Base-by-base conservation (phyloP, 352 stramenopile genomes). In the Phytophthora constricta region DNA sequence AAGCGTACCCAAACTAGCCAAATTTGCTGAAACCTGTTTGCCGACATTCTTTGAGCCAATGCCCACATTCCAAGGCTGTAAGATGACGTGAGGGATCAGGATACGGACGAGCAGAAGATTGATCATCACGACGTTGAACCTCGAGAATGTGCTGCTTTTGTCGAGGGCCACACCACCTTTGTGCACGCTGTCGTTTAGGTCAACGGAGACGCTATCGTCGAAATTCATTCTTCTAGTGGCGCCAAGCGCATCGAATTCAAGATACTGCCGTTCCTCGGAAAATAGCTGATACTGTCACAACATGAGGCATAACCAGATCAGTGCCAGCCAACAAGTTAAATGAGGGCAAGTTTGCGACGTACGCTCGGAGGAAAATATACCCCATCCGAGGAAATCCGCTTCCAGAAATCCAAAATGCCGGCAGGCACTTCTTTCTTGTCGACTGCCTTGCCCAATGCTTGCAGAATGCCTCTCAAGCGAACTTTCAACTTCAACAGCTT, bases 31-130 rank as follows among this genome's bases (percentile, higher is more conserved):
- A 22, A 59, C 58, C 23, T 65, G 53, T 22, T 72, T 79, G 20
- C 51, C 68, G 48, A 78, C 48, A 25, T 50, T 65, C 7, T 57
- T 54, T 16, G 58, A 25, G 13, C 79, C 68, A 33, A 91, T 76
- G 7, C 76, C 81, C 0, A 74, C 65, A 31, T 72, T 71, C 72
- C 78, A 87, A 17, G 83, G 83, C 33, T 76, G 65, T 34, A 90
- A 54, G 5, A 93, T 55, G 13, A 92, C 63, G 33, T 87, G 66
- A 13, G 83, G 78, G 46, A 92, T 84, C 54, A 92, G 41, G 16
- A 92, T 74, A 2, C 82, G 79, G 2, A 89, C 52, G 19, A 87
- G 60, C 27, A 93, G 26, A 37, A 93, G 91, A 57, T 89, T 91
- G 51, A 88, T 51, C 20, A 88, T 27, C 16, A 92, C 67, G 3